Conservation (phyloP, 2,329 filamentous ascomycete genomes). For the Podosphaera fusca region DNA sequence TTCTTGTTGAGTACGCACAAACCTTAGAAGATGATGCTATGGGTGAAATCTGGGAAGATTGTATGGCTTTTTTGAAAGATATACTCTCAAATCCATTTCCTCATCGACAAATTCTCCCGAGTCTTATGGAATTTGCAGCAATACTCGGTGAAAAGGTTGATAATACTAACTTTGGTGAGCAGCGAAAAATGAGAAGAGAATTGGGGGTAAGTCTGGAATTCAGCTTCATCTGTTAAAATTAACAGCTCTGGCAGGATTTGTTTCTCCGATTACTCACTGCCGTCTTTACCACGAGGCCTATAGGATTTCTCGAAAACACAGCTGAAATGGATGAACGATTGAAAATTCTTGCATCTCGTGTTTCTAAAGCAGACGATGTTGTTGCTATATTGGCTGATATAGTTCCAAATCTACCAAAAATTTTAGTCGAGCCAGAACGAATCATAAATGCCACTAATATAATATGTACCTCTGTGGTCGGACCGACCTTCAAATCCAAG, state of each 20-base stretch:
- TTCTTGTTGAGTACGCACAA: constrained; percentile 71
- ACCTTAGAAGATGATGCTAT: constrained; percentile 91
- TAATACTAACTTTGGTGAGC: constrained; percentile 92
- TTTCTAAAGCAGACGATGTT: constrained; percentile 42
- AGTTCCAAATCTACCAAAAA: constrained; percentile 57
- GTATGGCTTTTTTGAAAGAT: constrained; percentile 72
- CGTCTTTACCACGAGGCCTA: constrained; percentile 76
- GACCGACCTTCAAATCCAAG: constrained; percentile 62
- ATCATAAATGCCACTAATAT: constrained; percentile 53
- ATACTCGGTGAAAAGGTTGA: constrained; percentile 88
- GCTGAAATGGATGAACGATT: constrained; percentile 19
- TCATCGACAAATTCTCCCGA: constrained; percentile 72
- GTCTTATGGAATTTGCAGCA: constrained; percentile 68
- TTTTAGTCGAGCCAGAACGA: constrained; percentile 69
- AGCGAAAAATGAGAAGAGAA: constrained; percentile 75
- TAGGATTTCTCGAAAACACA: constrained; percentile 41
- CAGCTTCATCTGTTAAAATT: neutral
- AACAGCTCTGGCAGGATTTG: constrained; percentile 40
- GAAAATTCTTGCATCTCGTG: constrained; percentile 11
- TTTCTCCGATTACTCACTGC: constrained; percentile 73
- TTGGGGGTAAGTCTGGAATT: constrained; percentile 40
- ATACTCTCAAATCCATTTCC: constrained; percentile 84
- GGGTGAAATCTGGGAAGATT: constrained; percentile 95
- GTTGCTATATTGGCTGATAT: constrained; percentile 58
- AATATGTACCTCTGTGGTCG: constrained; percentile 66